Evolutionary conservation across 176 grass and related monocot species (phyloP), one percentile per base, ranked within the genome.

Genomic region (Elymus sibiricus): DNA sequence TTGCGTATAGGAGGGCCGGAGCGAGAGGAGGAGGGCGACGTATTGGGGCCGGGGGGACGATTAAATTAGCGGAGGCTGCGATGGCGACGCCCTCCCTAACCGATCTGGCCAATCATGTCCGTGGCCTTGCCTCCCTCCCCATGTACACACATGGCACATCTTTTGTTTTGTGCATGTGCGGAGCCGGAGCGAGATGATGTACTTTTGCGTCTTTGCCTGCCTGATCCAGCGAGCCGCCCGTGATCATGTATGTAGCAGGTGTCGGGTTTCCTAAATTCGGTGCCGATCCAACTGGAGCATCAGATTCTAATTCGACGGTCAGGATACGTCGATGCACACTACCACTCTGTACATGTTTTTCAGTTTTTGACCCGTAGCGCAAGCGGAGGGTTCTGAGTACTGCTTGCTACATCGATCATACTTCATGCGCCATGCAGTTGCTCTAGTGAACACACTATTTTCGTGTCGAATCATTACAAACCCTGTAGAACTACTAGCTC

Each of bases 71-170:
- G 85, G 63, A 72, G 90, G 82, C 86, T 56, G 90, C 85, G 88
- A 91, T 86, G 2, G 79, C 77, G 88, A 89, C 88, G 9, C 13
- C 37, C 49, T 76, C 86, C 83, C 90, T 87, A 95, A 92, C 90
- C 85, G 56, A 65, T 85, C 89, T 65, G 82, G 51, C 85, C 81
- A 91, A 85, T 88, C 85, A 88, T 81, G 47, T 53, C 21, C 66
- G 1, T 0, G 16, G 25, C 28, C 32, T 16, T 3, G 11, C 32
- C 56, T 72, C 61, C 58, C 56, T 37, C 38, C 82, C 35, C 51
- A 27, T 83, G 79, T 22, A 25, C 62, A 27, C 56, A 16, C 56
- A 21, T 44, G 11, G 35, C 49, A 38, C 10, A 19, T 1, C 47
- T 53, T 76, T 76, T 58, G 19, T 58, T 58, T 82, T 78, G 62